Evolutionary conservation across 2,329 filamentous ascomycete species (phyloP), one percentile per base, ranked within the genome.

Genomic region (Clonostachys rosea): DNA sequence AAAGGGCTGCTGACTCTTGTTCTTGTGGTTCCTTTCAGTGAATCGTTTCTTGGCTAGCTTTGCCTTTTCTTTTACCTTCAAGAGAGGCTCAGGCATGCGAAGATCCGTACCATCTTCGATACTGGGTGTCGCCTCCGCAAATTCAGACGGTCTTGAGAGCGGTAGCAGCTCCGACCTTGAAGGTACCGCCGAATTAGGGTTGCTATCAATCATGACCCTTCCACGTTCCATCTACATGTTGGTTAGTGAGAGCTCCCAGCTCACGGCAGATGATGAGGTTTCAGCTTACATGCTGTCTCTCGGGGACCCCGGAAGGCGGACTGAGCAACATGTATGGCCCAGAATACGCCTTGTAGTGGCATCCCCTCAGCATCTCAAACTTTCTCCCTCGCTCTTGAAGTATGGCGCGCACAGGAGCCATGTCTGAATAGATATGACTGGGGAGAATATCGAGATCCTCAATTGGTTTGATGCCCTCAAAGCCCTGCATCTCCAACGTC

Each of bases 381-480:
- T 87, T 89, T 73, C 88, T 90, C 42, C 91, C 91, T 3, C 91
- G 83, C 57, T 88, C 83, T 45, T 95, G 79, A 20, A 96, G 76
- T 47, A 84, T 75, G 49, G 75, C 67, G 45, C 80, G 81, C 40
- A 95, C 56, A 24, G 75, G 75, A 3, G 14, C 10, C 1, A 39
- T 39, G 36, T n/a, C 36, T 5, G 36, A 18, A n/a, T n/a, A 18
- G 17, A 39, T 4, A 2, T 39, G 17, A 3, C 36, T 39, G 14
- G 36, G 36, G 36, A 39, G 17, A 11, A 78, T 73, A 43, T 89
- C 76, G 8, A 96, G 73, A 56, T 81, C 89, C 11, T 85, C 88
- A 59, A 96, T 95, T 66, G 89, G 91, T 51, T 85, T 80, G 13
- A 87, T 81, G 0, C 91, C 91, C 50, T 88, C 87, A 73, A 96